These are phyloP conservation scores for Phytophthora sojae DNA, from an alignment of 352 stramenopile species.

Conservation along the genomic window DNA sequence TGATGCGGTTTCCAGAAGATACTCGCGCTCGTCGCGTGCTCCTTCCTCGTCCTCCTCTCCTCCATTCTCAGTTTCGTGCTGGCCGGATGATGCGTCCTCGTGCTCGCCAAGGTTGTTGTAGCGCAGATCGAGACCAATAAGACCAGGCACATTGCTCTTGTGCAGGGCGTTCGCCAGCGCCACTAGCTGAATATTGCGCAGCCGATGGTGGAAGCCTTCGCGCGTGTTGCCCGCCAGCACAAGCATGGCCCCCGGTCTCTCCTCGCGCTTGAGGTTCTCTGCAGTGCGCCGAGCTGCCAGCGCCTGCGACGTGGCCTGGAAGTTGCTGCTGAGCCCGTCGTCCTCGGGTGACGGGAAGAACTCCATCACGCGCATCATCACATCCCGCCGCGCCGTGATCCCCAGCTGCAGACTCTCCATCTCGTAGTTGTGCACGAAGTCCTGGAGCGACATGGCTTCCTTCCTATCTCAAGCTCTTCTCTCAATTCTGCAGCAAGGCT, in stretches of 20 bases:
- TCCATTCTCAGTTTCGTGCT: conserved; percentile 26
- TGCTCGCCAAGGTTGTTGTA: conserved; percentile 66
- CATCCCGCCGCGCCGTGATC: conserved; percentile 66
- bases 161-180: conserved; percentile 58
- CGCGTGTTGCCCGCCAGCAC: conserved; percentile 62
- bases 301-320: conserved; percentile 58
- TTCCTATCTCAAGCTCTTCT: background rate
- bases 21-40: conserved; percentile 45
- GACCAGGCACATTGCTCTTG: conserved; percentile 53
- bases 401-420: conserved; percentile 79
- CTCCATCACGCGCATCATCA: conserved; percentile 52
- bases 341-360: conserved; percentile 53
- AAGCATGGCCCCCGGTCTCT: conserved; percentile 24
- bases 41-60: conserved; percentile 30
- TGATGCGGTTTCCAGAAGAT: conserved; percentile 54
- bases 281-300: conserved; percentile 47
- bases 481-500: background rate
- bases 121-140: conserved; percentile 54
- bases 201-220: conserved; percentile 62
- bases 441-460: conserved; percentile 58
- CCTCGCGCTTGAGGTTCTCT: conserved; percentile 13
- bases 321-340: conserved; percentile 35
- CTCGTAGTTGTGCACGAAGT: conserved; percentile 78
- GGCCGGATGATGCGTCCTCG: conserved; percentile 20
- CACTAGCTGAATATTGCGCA: conserved; percentile 76